Conservation (phyloP, 2,329 filamentous ascomycete genomes). For the Penicillium freii region DNA sequence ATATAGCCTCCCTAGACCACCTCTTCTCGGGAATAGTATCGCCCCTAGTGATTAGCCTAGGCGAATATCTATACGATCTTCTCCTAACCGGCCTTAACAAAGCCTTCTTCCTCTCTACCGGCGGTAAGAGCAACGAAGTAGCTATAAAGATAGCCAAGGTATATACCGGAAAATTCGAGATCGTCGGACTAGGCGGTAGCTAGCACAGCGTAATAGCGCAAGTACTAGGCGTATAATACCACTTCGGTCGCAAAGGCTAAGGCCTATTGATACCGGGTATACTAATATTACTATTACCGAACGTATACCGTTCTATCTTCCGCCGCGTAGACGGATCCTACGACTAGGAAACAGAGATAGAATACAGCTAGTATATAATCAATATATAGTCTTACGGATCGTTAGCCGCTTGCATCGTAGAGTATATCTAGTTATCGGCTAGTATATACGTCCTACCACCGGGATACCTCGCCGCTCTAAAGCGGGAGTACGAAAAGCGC, state of each 20-base stretch:
- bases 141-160: conserved; percentile 64
- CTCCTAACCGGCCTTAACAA: conserved; percentile 50
- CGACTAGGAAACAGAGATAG: conserved; percentile 64
- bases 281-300: conserved; percentile 58
- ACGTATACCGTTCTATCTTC: conserved; percentile 62
- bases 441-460: conserved; percentile 60
- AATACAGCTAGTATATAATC: conserved; percentile 61
- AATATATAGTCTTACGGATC: conserved; percentile 61
- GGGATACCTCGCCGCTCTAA: conserved; percentile 59
- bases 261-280: conserved; percentile 53
- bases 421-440: conserved; percentile 58
- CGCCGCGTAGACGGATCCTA: conserved; percentile 58
- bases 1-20: conserved; percentile 56
- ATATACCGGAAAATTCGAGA: conserved; percentile 63
- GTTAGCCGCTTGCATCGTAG: conserved; percentile 61
- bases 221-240: conserved; percentile 50
- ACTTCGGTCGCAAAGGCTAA: conserved; percentile 20
- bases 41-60: conserved; percentile 55
- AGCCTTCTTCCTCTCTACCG: conserved; percentile 59
- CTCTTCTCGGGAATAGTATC: conserved; percentile 61
- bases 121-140: conserved; percentile 59
- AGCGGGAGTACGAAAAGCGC: conserved; percentile 53
- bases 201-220: conserved; percentile 62
- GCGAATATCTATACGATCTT: conserved; percentile 50
- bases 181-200: conserved; percentile 58